Evolutionary conservation across 768 basidiomycete species (phyloP).

Genomic region (Mrakia hoshinonis): DNA sequence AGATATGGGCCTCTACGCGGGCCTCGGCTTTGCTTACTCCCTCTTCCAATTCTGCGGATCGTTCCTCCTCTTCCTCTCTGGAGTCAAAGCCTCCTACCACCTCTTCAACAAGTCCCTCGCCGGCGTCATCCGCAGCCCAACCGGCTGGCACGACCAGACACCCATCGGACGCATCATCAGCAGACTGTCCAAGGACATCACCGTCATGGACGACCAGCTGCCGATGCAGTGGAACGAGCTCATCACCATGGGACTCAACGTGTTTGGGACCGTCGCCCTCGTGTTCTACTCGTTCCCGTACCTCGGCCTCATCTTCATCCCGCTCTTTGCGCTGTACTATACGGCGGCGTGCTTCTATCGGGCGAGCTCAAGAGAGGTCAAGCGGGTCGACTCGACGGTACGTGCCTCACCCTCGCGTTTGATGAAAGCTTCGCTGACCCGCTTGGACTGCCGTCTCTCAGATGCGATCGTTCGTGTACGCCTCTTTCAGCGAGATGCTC

Average conservation of each 20-base stretch:
- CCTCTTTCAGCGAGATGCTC: conserved; percentile 85
- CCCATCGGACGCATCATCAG: conserved; percentile 43
- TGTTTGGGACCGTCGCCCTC: background rate
- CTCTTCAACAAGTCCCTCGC: conserved; percentile 53
- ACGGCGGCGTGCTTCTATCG: conserved; percentile 57
- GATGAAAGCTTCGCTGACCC: no score
- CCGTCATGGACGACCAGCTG: no score
- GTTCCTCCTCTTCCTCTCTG: conserved; percentile 39
- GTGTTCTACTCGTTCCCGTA: conserved; percentile 55
- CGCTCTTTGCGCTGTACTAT: conserved; percentile 29
- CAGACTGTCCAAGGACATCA: conserved; percentile 39
- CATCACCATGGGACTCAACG: background rate
- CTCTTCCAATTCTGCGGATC: background rate
- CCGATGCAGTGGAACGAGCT: no score
- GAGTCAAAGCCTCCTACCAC: conserved; percentile 56
- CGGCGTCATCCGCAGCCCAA: conserved; percentile 61
- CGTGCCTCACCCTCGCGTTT: conserved; percentile 60
- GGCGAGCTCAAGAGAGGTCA: conserved; percentile 75
- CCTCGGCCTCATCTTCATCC: conserved; percentile 68
- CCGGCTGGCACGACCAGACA: conserved; percentile 75
- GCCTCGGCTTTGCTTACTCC: conserved; percentile 54
- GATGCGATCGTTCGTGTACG: conserved; percentile 63
- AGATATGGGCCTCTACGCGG: conserved; percentile 57
- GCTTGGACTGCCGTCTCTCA: background rate
- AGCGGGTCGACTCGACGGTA: conserved; percentile 62